Evolutionary conservation across 169 alveolate genomes (phyloP).

Genomic region (Cryptosporidium canis): DNA sequence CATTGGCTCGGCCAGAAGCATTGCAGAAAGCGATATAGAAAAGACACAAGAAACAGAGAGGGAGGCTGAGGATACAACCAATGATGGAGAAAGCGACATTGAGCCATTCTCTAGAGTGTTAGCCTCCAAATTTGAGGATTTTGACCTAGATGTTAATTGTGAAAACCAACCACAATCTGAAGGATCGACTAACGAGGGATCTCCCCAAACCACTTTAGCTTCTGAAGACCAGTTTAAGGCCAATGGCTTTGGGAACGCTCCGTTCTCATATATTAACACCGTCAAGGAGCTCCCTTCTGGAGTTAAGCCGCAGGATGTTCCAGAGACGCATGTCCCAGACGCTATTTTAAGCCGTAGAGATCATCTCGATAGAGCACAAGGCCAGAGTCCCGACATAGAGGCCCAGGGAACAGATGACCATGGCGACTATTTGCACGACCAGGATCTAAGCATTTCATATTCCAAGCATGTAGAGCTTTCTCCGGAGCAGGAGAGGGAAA

Average conservation of each 20-base stretch:
- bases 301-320: not conserved
- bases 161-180: not conserved
- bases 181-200: not conserved
- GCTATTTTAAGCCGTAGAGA: constrained; percentile 4
- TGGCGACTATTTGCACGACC: not conserved
- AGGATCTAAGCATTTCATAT: constrained; percentile 8
- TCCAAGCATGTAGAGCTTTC: constrained; percentile 34
- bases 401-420: not conserved
- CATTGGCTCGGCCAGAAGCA: not conserved
- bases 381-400: not conserved
- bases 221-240: not conserved
- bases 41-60: not conserved
- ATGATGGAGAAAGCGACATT: constrained; percentile 1
- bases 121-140: not conserved
- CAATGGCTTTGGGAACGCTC: constrained; percentile 8
- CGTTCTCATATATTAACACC: constrained; percentile 46
- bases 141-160: not conserved
- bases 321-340: not conserved
- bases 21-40: not conserved
- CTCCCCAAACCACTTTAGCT: not conserved
- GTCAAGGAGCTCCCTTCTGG: constrained; percentile 12
- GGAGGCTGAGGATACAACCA: constrained; percentile 1
- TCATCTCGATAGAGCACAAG: not conserved
- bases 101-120: not conserved
- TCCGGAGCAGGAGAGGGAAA: constrained; percentile 48